Conservation (phyloP, 1,284 basidiomycete species). For the Sanghuangporus sanghuang region DNA sequence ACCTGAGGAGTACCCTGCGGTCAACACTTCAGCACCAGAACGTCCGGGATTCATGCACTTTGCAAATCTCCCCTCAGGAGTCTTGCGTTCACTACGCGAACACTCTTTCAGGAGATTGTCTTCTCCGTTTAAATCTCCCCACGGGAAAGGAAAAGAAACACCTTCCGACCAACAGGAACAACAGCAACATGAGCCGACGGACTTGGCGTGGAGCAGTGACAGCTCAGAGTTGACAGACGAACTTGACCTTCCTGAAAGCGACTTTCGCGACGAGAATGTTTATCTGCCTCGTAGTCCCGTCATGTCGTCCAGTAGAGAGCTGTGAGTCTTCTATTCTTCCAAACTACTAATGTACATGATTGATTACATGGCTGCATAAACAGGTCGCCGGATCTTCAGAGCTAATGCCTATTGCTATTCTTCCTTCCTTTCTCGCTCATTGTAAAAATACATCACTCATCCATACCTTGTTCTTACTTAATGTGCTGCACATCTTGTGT, state of each 20-base stretch:
- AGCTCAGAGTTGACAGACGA: slow-evolving; percentile 42
- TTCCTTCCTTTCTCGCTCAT: neutral
- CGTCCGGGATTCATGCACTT: slow-evolving; percentile 20
- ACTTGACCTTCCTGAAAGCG: slow-evolving; percentile 7
- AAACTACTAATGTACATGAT: neutral
- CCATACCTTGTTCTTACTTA: neutral
- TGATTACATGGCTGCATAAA: neutral
- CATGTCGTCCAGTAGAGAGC: slow-evolving; percentile 11
- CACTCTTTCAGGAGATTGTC: slow-evolving; percentile 47
- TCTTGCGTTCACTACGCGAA: slow-evolving; percentile 44
- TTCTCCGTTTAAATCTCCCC: slow-evolving; percentile 38
- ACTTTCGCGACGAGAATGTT: neutral
- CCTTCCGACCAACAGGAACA: slow-evolving; percentile 28
- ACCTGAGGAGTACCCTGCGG: slow-evolving; percentile 8
- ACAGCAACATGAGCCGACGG: slow-evolving; percentile 23
- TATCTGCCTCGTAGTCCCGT: neutral
- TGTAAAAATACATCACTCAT: neutral
- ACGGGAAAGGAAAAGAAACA: slow-evolving; percentile 24
- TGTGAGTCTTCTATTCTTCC: slow-evolving; percentile 3
- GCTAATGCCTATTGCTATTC: neutral
- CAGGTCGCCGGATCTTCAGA: neutral
- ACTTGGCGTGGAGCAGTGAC: slow-evolving; percentile 57
- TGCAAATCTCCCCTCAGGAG: slow-evolving; percentile 18
- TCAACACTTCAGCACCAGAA: slow-evolving; percentile 18
- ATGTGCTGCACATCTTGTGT: neutral